A percentile compares a stretch with the other conserved stretches of the same genome.
These are phyloP conservation scores for Cercospora citrullina DNA, from an alignment of 2,329 filamentous ascomycete species.

Conservation along the genomic window DNA sequence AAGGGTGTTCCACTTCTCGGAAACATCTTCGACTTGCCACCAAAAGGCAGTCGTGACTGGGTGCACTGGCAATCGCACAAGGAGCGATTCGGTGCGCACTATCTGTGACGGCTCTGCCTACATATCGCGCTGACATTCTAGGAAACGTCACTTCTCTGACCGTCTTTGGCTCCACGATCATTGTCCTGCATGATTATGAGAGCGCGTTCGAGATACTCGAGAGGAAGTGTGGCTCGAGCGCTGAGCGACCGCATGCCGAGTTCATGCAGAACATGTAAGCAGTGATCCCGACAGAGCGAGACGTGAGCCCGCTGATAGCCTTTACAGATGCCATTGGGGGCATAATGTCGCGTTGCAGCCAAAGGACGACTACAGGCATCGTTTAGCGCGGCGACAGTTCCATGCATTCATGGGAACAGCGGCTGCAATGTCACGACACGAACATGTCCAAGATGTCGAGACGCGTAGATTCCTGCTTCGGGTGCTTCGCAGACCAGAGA, in stretches of 20 bases:
- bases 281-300: slow-evolving; percentile 10
- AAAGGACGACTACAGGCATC: slow-evolving; percentile 13
- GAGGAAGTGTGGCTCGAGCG: slow-evolving; percentile 40
- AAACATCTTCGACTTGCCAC: slow-evolving; percentile 29
- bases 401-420: slow-evolving; percentile 50
- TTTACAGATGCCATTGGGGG: slow-evolving; percentile 40
- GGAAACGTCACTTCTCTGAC: slow-evolving; percentile 42
- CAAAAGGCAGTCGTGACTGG: slow-evolving; percentile 39
- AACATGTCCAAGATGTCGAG: slow-evolving; percentile 49
- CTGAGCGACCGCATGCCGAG: slow-evolving; percentile 39
- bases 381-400: slow-evolving; percentile 48
- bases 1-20: slow-evolving; percentile 28
- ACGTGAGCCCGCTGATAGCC: background rate
- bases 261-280: slow-evolving; percentile 21
- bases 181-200: slow-evolving; percentile 45
- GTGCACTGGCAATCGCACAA: slow-evolving; percentile 48
- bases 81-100: slow-evolving; percentile 28
- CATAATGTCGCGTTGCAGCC: slow-evolving; percentile 33
- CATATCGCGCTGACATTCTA: background rate
- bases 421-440: slow-evolving; percentile 42
- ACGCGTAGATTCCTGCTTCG: slow-evolving; percentile 48
- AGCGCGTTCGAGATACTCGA: slow-evolving; percentile 45
- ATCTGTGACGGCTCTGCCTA: no score
- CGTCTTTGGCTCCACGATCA: slow-evolving; percentile 44
- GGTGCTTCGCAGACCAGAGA: slow-evolving; percentile 41